These are phyloP conservation scores for Mollisiaceae sp. DNA, from an alignment of 2,329 filamentous ascomycete species.

Conservation along the genomic window DNA sequence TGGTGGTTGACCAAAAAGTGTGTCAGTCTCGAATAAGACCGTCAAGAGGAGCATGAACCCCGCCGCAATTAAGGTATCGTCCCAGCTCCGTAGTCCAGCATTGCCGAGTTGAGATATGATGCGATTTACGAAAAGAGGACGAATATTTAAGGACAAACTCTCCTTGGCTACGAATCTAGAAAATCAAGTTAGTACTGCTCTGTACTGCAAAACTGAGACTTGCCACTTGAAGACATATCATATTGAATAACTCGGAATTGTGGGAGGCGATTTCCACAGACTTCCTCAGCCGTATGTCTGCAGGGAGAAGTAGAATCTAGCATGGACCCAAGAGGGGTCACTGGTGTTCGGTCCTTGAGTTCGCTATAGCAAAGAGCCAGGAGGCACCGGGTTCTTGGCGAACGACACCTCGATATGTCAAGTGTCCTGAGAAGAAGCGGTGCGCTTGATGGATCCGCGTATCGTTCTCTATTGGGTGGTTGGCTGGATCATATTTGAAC, in stretches of 20 bases:
- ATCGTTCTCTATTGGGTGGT: neutral
- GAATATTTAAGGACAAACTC: neutral
- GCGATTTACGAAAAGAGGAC: slow-evolving; percentile 2
- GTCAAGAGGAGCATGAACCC: slow-evolving; percentile 3
- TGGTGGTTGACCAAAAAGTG: slow-evolving; percentile 14
- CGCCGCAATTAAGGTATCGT: slow-evolving; percentile 12
- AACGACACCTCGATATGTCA: neutral
- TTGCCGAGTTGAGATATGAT: neutral
- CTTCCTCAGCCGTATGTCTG: neutral
- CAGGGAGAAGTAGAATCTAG: neutral
- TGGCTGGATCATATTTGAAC: no score
- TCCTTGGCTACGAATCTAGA: slow-evolving; percentile 4
- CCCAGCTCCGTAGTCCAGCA: neutral
- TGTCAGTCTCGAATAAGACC: neutral
- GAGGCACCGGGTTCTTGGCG: neutral
- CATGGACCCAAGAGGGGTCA: neutral
- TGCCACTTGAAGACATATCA: neutral
- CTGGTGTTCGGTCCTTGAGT: neutral
- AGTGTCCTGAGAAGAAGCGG: neutral
- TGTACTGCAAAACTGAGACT: neutral
- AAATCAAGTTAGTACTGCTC: neutral
- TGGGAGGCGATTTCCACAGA: neutral
- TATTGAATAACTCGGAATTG: neutral
- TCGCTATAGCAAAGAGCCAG: neutral
- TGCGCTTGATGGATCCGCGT: neutral